Evolutionary conservation across 352 stramenopile genomes (phyloP).

Genomic region (Pythium brassicae): DNA sequence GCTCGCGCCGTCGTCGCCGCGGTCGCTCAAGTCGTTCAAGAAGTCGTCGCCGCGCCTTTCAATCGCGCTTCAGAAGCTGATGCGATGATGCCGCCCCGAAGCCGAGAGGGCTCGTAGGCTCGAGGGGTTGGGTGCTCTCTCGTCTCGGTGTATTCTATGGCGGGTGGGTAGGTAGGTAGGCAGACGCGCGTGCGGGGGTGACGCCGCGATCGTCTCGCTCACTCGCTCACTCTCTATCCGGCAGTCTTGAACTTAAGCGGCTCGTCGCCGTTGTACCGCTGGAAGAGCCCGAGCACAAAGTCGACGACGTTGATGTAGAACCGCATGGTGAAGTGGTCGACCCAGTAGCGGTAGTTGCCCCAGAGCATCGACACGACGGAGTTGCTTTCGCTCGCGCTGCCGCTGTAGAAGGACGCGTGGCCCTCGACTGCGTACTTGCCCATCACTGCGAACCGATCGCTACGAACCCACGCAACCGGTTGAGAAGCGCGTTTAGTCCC

Average conservation of each 20-base stretch:
- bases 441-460: constrained; percentile 75
- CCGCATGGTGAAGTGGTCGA: constrained; percentile 61
- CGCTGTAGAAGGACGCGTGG: constrained; percentile 42
- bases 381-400: constrained; percentile 2
- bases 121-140: too few relatives aligned
- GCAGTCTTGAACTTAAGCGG: constrained; percentile 34
- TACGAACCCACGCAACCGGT: constrained; percentile 14
- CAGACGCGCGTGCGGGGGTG: not conserved
- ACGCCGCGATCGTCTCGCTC: too few relatives aligned
- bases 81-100: constrained; percentile 18
- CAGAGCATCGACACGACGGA: constrained; percentile 10
- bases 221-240: constrained; percentile 10
- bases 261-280: constrained; percentile 29
- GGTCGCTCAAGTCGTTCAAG: constrained; percentile 43
- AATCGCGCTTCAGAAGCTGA: constrained; percentile 38
- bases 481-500: not conserved
- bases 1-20: constrained; percentile 26
- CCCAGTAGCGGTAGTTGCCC: constrained; percentile 40
- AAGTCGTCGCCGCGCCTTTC: constrained; percentile 37
- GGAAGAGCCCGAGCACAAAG: constrained; percentile 38
- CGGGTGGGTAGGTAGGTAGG: too few relatives aligned
- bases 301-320: constrained; percentile 60
- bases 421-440: constrained; percentile 65
- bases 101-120: too few relatives aligned
- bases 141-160: not conserved